Percentiles rank a stretch among this genome's conserved stretches.
phyloP scores from a whole-genome alignment of 202 grass and related monocot genomes.

The Setaria italica region DNA sequence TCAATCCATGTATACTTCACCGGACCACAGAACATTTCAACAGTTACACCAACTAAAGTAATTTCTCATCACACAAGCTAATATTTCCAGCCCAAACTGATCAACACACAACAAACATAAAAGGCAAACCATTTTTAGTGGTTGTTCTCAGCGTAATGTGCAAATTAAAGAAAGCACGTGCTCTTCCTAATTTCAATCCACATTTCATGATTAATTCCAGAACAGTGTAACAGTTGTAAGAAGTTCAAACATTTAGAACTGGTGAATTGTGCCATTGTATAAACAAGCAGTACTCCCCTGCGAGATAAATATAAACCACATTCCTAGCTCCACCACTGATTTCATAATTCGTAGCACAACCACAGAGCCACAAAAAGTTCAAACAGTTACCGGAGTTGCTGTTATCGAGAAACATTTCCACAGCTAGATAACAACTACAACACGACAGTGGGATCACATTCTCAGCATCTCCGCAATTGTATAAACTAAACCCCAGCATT shows the following conservation, averaged over 20 bases:
- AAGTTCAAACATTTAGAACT: neutral
- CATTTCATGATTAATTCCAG: conserved; percentile 3
- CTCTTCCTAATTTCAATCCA: neutral
- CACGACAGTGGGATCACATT: neutral
- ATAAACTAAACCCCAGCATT: neutral
- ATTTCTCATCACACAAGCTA: neutral
- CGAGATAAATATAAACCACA: neutral
- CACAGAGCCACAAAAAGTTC: neutral
- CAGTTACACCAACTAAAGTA: conserved; percentile 4
- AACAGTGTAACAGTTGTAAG: neutral
- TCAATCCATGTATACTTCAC: conserved; percentile 3
- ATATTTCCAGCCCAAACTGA: neutral
- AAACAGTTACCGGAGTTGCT: neutral
- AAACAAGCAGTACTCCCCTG: neutral
- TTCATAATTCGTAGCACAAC: neutral
- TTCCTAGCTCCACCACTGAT: neutral
- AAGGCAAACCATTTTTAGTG: neutral
- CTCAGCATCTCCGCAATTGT: neutral
- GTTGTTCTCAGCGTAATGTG: neutral
- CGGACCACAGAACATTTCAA: neutral
- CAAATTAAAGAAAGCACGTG: neutral
- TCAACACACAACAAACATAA: neutral
- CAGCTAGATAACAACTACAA: neutral
- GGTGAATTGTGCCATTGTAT: neutral
- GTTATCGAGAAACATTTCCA: neutral